These are phyloP conservation scores for Periconia digitata DNA, from an alignment of 2,329 filamentous ascomycete species.

Conservation along the genomic window DNA sequence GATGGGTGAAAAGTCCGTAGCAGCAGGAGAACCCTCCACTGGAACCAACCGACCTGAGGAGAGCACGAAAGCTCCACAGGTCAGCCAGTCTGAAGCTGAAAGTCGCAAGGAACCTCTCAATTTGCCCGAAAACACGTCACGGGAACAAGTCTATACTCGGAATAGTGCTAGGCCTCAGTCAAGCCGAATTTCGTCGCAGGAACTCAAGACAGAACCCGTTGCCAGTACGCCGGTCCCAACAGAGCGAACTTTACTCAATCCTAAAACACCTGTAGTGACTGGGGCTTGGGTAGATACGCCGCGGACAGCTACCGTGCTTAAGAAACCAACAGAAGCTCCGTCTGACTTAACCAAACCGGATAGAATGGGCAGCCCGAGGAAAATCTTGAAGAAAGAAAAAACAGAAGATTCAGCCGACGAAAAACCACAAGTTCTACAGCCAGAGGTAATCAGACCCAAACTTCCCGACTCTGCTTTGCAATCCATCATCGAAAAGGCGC, in stretches of 20 bases:
- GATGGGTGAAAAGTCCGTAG: neutral
- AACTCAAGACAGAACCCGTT: constrained; percentile 11
- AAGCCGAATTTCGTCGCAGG: constrained; percentile 3
- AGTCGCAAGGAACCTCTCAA: constrained; percentile 7
- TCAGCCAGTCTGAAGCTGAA: constrained; percentile 1
- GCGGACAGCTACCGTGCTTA: constrained; percentile 26
- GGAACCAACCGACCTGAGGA: constrained; percentile 2
- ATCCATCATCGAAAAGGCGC: constrained; percentile 45
- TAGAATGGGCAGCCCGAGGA: constrained; percentile 16
- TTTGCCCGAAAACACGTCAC: neutral
- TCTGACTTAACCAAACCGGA: constrained; percentile 21
- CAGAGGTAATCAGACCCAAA: constrained; percentile 18
- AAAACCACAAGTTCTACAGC: neutral
- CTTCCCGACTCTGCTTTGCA: constrained; percentile 42
- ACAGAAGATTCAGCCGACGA: constrained; percentile 1
- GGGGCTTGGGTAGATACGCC: constrained; percentile 54
- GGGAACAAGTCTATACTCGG: neutral
- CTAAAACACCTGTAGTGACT: constrained; percentile 50
- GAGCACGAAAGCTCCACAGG: neutral
- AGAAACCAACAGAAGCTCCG: constrained; percentile 9
- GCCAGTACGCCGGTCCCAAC: constrained; percentile 33
- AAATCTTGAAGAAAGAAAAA: constrained; percentile 13
- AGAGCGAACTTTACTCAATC: constrained; percentile 21
- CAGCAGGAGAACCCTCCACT: constrained; percentile 1
- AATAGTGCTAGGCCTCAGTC: neutral